Evolutionary conservation across 805 yeast genomes (phyloP), one percentile per base, ranked within the genome.

Genomic region (Kodamaea restingae): DNA sequence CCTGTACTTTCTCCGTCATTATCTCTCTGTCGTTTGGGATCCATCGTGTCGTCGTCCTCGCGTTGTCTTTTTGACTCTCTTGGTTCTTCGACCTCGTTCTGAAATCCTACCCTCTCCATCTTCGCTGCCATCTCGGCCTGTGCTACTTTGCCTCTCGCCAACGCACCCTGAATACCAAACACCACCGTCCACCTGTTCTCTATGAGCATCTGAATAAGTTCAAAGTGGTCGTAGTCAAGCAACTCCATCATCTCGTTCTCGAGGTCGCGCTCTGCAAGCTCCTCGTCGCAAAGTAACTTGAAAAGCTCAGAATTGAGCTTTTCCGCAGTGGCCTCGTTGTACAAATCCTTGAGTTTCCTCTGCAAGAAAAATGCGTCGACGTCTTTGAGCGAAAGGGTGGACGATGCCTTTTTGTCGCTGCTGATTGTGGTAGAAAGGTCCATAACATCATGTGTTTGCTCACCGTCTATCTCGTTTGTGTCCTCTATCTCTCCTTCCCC

Each of bases 231-330:
- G 39, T 61, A 65, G 6, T 76, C 75, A n/a, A 84, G 60, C 1
- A 76, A 44, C 20, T 72, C 73, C 50, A 75, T 57, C 4, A 88
- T 53, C n/a, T 65, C 69, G 28, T 71, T 71, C 46, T 81, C 87
- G 33, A 78, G 64, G 12, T 67, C 70, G 27, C 75, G 60, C 9
- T 60, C 52, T 20, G 67, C 56, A 2, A 65, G 42, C 7, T 62
- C 53, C 2, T 56, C 49, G 15, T 69, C 53, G 1, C 65, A 56
- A 2, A 88, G 54, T 7, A 68, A 45, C 1, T 52, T 55, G 15
- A 70, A 55, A 1, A 81, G 61, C 10, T 61, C 54, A 1, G 58
- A 49, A 5, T 81, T 56, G 4, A 67, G 28, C 9, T 43, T 49
- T 18, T 66, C 68, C 27, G 69, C 72, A 9, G 12, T 66, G 35